Evolutionary conservation across 1,139 yeast species (phyloP), one percentile per base, ranked within the genome.

Genomic region (Yamadazyma sp.): DNA sequence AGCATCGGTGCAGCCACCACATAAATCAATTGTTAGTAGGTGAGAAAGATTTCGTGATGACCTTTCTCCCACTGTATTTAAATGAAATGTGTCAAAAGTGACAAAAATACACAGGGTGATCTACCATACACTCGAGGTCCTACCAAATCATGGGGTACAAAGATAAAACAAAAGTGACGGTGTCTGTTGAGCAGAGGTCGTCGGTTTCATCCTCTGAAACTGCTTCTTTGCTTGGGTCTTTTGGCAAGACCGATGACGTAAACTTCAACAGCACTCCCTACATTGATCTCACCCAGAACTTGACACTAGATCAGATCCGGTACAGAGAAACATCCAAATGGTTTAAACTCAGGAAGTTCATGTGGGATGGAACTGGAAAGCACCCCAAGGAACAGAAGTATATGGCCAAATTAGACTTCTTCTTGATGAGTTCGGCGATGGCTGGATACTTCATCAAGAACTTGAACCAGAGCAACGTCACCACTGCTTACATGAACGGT

Each of bases 401-500:
- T 41, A 51, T 75, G 41, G 29, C 61, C 34, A 75, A 73, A 46
- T 51, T 74, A 31, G 79, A 75, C 46, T 68, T 65, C 48, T 74
- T 74, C 50, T 49, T 74, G 28, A 51, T 75, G 25, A 57, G 66
- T 26, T 68, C 74, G 16, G 62, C 76, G 1, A 67, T 73, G 66
- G 49, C 69, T 42, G 78, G 78, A 18, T 61, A 60, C 37, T 61
- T 61, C 41, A 58, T 59, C 31, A 61, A 61, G 39, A 63, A 64
- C 35, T 61, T 77, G 45, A 73, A 76, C 47, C 77, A 71, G 47
- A 53, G 62, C 8, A 76, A 76, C 48, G 54, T 77, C n/a, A 60
- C 71, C 28, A 74, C 77, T 8, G 81, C 86, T 2, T 81, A 76
- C 52, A 81, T 78, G 30, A 76, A 79, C 40, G 85, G 86, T 15